Percentiles rank a stretch among this genome's conserved stretches.
These are phyloP conservation scores for Rhizopogon vinicolor DNA, from an alignment of 768 basidiomycete genomes.

Conservation along the genomic window DNA sequence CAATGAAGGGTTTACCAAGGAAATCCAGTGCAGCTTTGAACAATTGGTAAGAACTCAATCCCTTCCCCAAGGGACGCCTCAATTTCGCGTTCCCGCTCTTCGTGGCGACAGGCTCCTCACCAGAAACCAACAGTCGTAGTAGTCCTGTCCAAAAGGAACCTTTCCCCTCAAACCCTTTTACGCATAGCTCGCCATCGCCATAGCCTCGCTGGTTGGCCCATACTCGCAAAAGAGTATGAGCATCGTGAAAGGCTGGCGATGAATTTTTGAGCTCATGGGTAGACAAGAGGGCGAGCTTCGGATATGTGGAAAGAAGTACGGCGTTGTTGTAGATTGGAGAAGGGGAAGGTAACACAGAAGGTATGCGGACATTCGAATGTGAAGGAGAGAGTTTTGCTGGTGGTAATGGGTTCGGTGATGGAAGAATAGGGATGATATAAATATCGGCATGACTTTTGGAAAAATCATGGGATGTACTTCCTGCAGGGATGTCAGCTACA, in stretches of 20 bases:
- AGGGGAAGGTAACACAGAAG: constrained; percentile 33
- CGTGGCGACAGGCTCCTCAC: constrained; percentile 50
- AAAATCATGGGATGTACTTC: constrained; percentile 50
- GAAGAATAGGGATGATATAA: constrained; percentile 67
- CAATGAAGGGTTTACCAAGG: constrained; percentile 48
- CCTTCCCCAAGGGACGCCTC: constrained; percentile 65
- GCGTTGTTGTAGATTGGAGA: constrained; percentile 82
- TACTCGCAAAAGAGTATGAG: constrained; percentile 72
- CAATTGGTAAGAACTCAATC: constrained; percentile 87
- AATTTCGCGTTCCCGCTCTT: constrained; percentile 23
- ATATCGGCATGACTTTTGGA: constrained; percentile 68
- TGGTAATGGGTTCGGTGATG: constrained; percentile 57
- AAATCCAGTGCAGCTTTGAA: constrained; percentile 84
- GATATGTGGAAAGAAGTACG: constrained; percentile 45
- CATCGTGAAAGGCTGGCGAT: constrained; percentile 63
- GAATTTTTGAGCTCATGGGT: constrained; percentile 48
- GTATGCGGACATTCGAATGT: constrained; percentile 59
- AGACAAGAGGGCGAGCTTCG: constrained; percentile 32
- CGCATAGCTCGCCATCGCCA: constrained; percentile 51
- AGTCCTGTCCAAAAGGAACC: constrained; percentile 69
- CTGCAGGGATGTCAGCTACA: constrained; percentile 29
- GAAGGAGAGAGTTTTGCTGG: constrained; percentile 67
- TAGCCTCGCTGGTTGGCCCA: constrained; percentile 92
- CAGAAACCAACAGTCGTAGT: constrained; percentile 55
- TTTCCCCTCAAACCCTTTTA: constrained; percentile 65